Evolutionary conservation across 169 alveolate species (phyloP).

Genomic region (Toxoplasma gondii): DNA sequence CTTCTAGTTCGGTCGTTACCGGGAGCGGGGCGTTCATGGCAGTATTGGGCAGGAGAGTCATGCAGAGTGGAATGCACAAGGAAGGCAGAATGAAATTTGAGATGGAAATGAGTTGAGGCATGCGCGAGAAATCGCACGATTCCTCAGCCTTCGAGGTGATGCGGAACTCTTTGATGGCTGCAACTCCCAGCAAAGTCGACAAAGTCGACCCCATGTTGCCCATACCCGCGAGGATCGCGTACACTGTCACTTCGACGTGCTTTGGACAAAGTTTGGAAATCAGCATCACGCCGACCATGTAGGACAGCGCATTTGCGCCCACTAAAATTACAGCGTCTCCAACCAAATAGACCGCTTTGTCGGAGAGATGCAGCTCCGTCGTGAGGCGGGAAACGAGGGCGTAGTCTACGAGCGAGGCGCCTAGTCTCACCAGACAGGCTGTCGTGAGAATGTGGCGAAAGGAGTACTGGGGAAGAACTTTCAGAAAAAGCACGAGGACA

Average conservation of each 20-base stretch:
- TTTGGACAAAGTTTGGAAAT: slow-evolving; percentile 48
- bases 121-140: slow-evolving; percentile 20
- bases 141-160: background rate
- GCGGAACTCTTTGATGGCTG: background rate
- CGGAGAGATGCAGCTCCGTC: slow-evolving; percentile 13
- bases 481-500: background rate
- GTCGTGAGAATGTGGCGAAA: slow-evolving; percentile 23
- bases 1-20: too few relatives aligned
- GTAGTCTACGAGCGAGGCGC: slow-evolving; percentile 45
- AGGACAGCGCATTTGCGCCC: background rate
- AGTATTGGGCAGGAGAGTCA: slow-evolving; percentile 12
- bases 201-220: slow-evolving; percentile 38
- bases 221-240: slow-evolving; percentile 50
- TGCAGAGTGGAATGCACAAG: slow-evolving; percentile 50
- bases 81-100: slow-evolving; percentile 48
- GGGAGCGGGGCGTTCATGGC: slow-evolving; percentile 21
- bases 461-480: background rate
- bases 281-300: slow-evolving; percentile 36
- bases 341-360: slow-evolving; percentile 33
- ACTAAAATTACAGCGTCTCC: slow-evolving; percentile 44
- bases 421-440: slow-evolving; percentile 14
- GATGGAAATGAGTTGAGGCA: slow-evolving; percentile 38
- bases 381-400: slow-evolving; percentile 28
- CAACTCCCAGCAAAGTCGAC: background rate
- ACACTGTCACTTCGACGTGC: slow-evolving; percentile 1